phyloP scores from a whole-genome alignment of 495 filamentous ascomycete genomes.

The Thozetella sp. region DNA sequence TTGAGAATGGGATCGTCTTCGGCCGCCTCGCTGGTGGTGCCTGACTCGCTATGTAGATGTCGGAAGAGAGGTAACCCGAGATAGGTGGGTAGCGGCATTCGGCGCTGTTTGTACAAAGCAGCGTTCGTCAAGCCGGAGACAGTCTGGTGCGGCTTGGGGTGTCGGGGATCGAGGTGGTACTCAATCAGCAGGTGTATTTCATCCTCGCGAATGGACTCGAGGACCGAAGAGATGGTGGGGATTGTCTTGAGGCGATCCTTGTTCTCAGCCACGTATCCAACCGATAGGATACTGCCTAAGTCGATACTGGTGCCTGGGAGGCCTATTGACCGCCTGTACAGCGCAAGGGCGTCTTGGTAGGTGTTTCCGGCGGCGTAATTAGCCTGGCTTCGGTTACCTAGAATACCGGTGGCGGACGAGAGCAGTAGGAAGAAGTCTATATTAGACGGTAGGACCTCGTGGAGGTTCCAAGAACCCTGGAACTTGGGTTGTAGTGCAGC shows the following conservation, averaged over 20 bases:
- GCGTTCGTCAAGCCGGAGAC: too few relatives aligned
- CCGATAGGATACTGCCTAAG: conserved; percentile 40
- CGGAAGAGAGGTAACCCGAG: too few relatives aligned
- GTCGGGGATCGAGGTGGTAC: too few relatives aligned
- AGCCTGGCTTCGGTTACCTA: conserved; percentile 53
- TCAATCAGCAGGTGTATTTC: too few relatives aligned
- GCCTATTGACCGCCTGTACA: conserved; percentile 30
- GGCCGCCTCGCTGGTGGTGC: too few relatives aligned
- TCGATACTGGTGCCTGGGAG: conserved; percentile 45
- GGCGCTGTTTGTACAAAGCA: too few relatives aligned
- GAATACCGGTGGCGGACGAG: conserved; percentile 52
- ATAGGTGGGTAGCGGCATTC: too few relatives aligned
- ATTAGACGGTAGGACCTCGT: conserved; percentile 30
- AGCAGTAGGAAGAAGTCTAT: conserved; percentile 63
- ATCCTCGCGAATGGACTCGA: conserved; percentile 21
- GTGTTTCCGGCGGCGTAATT: conserved; percentile 61
- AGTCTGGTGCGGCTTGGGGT: too few relatives aligned
- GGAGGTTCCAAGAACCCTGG: conserved; percentile 44
- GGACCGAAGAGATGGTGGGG: conserved; percentile 16
- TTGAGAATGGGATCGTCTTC: too few relatives aligned
- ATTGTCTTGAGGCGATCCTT: conserved; percentile 18
- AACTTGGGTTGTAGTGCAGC: conserved; percentile 50
- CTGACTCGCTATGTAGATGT: too few relatives aligned
- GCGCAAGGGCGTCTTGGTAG: conserved; percentile 51
- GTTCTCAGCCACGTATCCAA: conserved; percentile 31